These are phyloP conservation scores for Colletotrichum sp. DNA, from an alignment of 2,329 filamentous ascomycete genomes.

Conservation along the genomic window DNA sequence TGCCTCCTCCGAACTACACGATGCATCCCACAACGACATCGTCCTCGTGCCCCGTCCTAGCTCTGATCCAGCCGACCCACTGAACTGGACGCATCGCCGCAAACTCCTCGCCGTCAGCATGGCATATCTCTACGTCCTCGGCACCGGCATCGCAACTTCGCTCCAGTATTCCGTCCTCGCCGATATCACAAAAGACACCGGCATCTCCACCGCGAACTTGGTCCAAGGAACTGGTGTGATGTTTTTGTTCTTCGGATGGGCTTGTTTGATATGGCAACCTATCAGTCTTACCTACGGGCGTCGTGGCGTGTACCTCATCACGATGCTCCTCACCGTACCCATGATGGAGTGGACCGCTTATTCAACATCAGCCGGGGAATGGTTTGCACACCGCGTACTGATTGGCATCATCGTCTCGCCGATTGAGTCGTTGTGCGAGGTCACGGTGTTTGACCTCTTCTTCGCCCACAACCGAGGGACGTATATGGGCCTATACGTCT, in stretches of 20 bases:
- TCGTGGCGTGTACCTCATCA: neutral
- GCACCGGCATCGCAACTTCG: neutral
- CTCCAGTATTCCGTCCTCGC: neutral
- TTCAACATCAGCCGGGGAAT: neutral
- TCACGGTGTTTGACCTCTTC: neutral
- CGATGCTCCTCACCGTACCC: neutral
- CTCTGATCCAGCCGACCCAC: neutral
- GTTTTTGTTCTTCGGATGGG: neutral
- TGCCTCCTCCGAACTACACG: neutral
- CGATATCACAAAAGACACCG: neutral
- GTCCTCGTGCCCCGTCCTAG: neutral
- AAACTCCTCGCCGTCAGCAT: neutral
- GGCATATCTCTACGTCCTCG: neutral
- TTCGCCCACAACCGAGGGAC: neutral
- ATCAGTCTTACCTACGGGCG: neutral
- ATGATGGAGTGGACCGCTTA: neutral
- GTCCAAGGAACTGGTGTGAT: neutral
- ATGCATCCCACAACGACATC: neutral
- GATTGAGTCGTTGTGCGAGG: neutral
- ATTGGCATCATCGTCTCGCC: neutral
- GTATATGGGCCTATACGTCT: neutral
- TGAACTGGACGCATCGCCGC: neutral
- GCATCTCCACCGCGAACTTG: neutral
- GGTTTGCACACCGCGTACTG: neutral
- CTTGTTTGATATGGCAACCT: neutral